A percentile compares a stretch with the other conserved stretches of the same genome.
Conservation (phyloP, 2,329 filamentous ascomycete species). For the Cladophialophora chaetospira region DNA sequence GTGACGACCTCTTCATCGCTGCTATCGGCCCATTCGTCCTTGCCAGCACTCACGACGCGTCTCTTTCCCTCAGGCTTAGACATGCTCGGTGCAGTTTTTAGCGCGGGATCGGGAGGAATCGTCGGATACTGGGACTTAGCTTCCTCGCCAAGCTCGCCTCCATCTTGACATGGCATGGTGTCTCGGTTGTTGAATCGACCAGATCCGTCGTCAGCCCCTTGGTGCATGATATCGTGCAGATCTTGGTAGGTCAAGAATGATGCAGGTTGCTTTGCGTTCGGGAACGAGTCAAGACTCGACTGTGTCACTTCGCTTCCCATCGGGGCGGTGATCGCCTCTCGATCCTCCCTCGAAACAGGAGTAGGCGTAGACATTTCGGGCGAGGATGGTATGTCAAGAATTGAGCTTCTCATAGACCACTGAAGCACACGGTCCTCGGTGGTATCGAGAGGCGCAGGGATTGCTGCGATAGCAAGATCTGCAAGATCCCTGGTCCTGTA, state of each 20-base stretch:
- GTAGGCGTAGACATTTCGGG: too few relatives aligned
- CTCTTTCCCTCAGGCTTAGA: not conserved
- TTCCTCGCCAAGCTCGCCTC: too few relatives aligned
- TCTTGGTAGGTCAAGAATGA: not conserved
- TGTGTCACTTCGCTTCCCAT: too few relatives aligned
- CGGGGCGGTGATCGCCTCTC: too few relatives aligned
- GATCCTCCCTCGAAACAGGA: too few relatives aligned
- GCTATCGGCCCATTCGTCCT: slow-evolving; percentile 3
- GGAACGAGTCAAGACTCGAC: not conserved
- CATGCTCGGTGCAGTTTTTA: not conserved
- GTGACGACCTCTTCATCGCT: not conserved
- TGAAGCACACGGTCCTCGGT: not conserved
- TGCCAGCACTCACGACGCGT: not conserved
- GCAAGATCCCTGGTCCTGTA: not conserved
- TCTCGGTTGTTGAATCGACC: not conserved
- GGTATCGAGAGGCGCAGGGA: not conserved
- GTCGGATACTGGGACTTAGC: too few relatives aligned
- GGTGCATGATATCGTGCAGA: not conserved
- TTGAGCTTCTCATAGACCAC: too few relatives aligned
- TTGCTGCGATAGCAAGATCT: not conserved
- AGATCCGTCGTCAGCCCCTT: not conserved
- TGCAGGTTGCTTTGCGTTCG: not conserved
- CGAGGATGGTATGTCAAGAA: too few relatives aligned
- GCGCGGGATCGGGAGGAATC: too few relatives aligned
- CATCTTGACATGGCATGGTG: too few relatives aligned